Base-by-base conservation (phyloP, 805 yeast genomes). In the Debaryomyces tyrocola region DNA sequence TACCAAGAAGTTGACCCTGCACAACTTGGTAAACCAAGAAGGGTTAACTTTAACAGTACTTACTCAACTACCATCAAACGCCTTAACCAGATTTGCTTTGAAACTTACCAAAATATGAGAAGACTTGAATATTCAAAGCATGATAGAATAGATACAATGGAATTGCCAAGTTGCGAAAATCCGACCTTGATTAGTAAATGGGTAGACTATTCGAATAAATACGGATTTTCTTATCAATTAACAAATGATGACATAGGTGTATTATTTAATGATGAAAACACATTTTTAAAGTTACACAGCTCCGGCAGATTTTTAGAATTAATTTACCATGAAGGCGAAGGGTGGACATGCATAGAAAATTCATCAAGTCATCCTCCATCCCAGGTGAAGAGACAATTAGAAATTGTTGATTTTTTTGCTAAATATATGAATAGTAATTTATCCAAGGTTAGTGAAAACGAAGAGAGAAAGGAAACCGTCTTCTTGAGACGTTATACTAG, bases 161-260 rank as follows among this genome's bases (percentile, higher is more conserved):
- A 70, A 50, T 65, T 70, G 40, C 77, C 77, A 33, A 59, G 66
- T 7, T 70, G 74, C 47, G 78, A 75, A 53, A 78, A 80, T 51
- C 95, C 91, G 10, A 79, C 82, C 15, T 80, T 88, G 49, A 83
- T 92, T 37, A 87, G 95, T 50, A 91, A 92, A 63, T 94, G 99
- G 99, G 98, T 95, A 24, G 99, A 94, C 64, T 94, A 92, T 64
- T 87, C 97, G 21, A 90, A 91, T 69, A 90, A 87, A 64, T 95
- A 92, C 66, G 99, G 99, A 1, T 85, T 94, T 61, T 88, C 97
- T 4, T 94, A 92, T 64, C 96, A 94, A 62, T 71, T 94, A 47
- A 87, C 92, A 17, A 87, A 90, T 39, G 94, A 92, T 49, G 87
- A 87, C 53, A 87, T 90, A 54, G 98, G 97, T 17, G 96, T 91